These are phyloP conservation scores for Trichoderma endophyticum DNA, from an alignment of 2,329 filamentous ascomycete species.

Conservation along the genomic window DNA sequence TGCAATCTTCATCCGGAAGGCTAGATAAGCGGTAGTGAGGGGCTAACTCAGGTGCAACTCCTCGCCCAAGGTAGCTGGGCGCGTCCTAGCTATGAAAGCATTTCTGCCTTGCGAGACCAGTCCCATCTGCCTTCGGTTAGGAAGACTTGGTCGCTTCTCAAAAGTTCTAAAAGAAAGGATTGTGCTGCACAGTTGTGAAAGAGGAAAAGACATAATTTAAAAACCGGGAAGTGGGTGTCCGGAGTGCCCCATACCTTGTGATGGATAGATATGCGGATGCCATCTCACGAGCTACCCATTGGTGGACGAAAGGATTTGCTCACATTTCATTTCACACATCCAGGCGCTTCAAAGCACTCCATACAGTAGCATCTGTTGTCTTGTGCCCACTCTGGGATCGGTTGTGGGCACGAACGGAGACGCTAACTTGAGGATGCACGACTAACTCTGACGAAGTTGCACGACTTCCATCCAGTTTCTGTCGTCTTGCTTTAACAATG, in stretches of 20 bases:
- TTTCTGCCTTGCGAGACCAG: background rate
- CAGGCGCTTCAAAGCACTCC: background rate
- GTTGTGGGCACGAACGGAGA: slow-evolving; percentile 7
- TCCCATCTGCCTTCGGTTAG: background rate
- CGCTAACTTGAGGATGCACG: slow-evolving; percentile 12
- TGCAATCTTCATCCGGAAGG: too few species aligned
- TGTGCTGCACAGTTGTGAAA: background rate
- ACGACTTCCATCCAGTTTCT: background rate
- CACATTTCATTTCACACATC: slow-evolving; percentile 12
- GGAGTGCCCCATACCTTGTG: background rate
- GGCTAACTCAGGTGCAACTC: background rate
- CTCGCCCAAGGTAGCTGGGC: background rate
- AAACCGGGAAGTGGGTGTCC: background rate
- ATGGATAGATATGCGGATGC: background rate
- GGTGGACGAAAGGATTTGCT: background rate
- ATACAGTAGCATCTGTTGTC: background rate
- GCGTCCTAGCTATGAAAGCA: background rate
- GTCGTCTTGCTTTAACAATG: background rate
- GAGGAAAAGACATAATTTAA: background rate
- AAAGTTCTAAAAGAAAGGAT: background rate
- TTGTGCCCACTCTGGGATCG: slow-evolving; percentile 7
- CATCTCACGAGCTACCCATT: background rate
- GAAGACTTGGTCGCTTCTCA: background rate
- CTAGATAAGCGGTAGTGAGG: background rate
- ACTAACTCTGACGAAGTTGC: slow-evolving; percentile 5